Evolutionary conservation across 768 basidiomycete species (phyloP).

Genomic region (Botryobasidium botryosum): DNA sequence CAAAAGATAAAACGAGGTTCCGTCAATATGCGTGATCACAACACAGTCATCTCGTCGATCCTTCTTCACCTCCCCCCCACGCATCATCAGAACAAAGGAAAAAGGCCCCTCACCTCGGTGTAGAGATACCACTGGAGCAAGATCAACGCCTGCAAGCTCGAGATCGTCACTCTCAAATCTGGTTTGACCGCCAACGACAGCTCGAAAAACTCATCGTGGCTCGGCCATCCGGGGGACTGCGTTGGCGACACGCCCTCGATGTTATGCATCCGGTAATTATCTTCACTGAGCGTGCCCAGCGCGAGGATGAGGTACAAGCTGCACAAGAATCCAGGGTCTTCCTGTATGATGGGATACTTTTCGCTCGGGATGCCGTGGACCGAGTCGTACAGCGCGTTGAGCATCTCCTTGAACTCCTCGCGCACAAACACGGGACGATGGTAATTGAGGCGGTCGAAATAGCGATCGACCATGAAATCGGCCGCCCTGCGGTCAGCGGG

Average conservation of each 20-base stretch:
- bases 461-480: constrained; percentile 42
- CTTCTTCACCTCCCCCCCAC: no score
- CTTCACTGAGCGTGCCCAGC: constrained; percentile 64
- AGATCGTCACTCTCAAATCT: constrained; percentile 65
- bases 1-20: background rate
- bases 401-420: constrained; percentile 44
- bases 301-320: constrained; percentile 63
- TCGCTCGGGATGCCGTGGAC: background rate
- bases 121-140: constrained; percentile 81
- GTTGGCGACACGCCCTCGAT: background rate
- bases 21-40: background rate
- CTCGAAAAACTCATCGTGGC: constrained; percentile 73
- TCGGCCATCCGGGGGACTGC: constrained; percentile 36
- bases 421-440: constrained; percentile 64
- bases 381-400: constrained; percentile 46
- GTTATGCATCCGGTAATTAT: constrained; percentile 38
- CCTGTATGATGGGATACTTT: constrained; percentile 19
- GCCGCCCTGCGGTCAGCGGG: constrained; percentile 62
- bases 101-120: constrained; percentile 44
- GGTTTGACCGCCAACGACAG: constrained; percentile 62
- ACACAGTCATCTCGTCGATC: no score
- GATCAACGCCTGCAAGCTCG: constrained; percentile 69
- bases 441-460: constrained; percentile 60
- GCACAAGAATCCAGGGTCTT: constrained; percentile 67
- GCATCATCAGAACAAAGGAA: no score